These are phyloP conservation scores for Amorphotheca resinae DNA, from an alignment of 495 filamentous ascomycete species.

Conservation along the genomic window DNA sequence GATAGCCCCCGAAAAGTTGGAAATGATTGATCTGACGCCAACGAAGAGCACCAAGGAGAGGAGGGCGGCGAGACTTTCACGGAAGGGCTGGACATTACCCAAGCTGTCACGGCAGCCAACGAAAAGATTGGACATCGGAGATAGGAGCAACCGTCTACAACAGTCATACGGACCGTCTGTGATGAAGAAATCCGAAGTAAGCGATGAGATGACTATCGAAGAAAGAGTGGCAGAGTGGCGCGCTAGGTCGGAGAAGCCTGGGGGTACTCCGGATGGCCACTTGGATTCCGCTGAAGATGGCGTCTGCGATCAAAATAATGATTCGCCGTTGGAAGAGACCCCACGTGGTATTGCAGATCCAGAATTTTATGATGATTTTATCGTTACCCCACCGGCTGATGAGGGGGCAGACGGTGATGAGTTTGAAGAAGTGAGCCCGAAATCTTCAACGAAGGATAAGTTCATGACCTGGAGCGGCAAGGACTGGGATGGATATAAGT, in stretches of 20 bases:
- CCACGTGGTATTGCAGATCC: conserved; percentile 16
- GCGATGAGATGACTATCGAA: background rate
- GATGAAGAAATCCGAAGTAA: background rate
- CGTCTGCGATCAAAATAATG: background rate
- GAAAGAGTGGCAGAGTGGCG: background rate
- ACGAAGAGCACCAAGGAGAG: background rate
- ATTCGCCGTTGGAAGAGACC: background rate
- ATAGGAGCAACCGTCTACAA: background rate
- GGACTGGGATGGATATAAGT: conserved; percentile 1
- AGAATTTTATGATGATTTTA: conserved; percentile 19
- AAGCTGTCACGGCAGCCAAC: background rate
- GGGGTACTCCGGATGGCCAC: background rate
- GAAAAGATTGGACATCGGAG: too few relatives aligned
- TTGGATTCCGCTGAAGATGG: background rate
- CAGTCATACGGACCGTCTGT: background rate
- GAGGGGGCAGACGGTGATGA: background rate
- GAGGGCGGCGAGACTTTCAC: background rate
- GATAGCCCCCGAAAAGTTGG: background rate
- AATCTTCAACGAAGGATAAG: conserved; percentile 3
- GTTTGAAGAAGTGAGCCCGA: background rate
- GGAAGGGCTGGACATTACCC: background rate
- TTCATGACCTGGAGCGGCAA: conserved; percentile 15
- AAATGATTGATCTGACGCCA: background rate
- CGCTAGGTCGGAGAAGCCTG: background rate
- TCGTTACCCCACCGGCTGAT: conserved; percentile 1